A percentile compares a stretch with the other conserved stretches of the same genome.
Conservation (phyloP, 2,329 filamentous ascomycete genomes). For the Zymoseptoria tritici region DNA sequence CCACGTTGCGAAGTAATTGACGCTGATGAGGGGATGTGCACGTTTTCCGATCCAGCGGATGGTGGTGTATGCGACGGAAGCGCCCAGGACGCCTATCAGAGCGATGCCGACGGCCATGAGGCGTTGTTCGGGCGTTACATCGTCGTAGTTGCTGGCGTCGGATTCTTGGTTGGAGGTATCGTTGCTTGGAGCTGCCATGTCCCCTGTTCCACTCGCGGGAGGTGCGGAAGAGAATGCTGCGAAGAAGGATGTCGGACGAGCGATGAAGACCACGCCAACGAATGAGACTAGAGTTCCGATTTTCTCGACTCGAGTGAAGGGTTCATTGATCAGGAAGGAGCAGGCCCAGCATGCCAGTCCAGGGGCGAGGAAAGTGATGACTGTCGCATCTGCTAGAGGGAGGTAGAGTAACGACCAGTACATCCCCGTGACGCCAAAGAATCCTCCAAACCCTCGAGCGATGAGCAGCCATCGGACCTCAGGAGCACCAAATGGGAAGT, state of each 20-base stretch:
- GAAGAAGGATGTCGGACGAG: conserved; percentile 58
- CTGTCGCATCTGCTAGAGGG: conserved; percentile 77
- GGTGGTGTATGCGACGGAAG: conserved; percentile 63
- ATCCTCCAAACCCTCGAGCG: conserved; percentile 60
- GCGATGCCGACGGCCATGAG: conserved; percentile 63
- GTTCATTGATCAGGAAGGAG: conserved; percentile 65
- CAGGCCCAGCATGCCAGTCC: conserved; percentile 74
- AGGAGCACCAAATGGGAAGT: conserved; percentile 62
- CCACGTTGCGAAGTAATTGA: conserved; percentile 73
- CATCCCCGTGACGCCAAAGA: conserved; percentile 71
- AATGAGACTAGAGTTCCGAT: conserved; percentile 69
- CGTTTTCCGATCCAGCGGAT: conserved; percentile 74
- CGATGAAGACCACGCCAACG: conserved; percentile 74
- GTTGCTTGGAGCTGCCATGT: conserved; percentile 24
- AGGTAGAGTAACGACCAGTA: conserved; percentile 71
- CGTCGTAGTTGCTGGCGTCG: conserved; percentile 33
- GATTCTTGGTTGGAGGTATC: conserved; percentile 19
- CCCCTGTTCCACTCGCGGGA: conserved; percentile 28
- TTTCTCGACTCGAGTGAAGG: conserved; percentile 70
- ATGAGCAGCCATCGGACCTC: conserved; percentile 62
- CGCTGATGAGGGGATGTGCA: conserved; percentile 73
- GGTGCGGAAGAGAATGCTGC: conserved; percentile 25
- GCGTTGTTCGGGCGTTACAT: conserved; percentile 55
- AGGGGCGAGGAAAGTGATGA: conserved; percentile 80
- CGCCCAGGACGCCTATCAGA: conserved; percentile 69